Percentiles rank a stretch among this genome's conserved stretches.
Conservation (phyloP, 352 stramenopile species). For the Halophytophthora batemanensis region DNA sequence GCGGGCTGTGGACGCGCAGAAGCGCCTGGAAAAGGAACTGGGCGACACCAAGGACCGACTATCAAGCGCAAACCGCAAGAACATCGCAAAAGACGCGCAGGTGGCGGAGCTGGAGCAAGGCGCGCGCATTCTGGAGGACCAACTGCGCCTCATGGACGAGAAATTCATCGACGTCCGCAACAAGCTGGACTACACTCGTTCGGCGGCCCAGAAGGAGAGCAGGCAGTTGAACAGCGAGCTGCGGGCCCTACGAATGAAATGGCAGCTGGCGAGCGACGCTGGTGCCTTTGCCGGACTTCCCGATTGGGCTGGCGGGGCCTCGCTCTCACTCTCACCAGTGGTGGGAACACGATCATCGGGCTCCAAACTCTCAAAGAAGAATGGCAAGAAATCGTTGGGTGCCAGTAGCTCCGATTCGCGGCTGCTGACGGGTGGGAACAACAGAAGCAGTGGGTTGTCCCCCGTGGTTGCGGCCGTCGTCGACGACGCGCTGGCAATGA, state of each 20-base stretch:
- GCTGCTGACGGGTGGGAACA: slow-evolving; percentile 26
- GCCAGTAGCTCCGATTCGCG: slow-evolving; percentile 51
- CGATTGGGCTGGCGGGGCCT: slow-evolving; percentile 30
- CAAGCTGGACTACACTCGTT: slow-evolving; percentile 94
- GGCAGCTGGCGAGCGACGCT: slow-evolving; percentile 65
- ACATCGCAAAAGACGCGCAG: slow-evolving; percentile 76
- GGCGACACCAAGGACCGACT: slow-evolving; percentile 60
- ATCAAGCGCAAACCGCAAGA: slow-evolving; percentile 72
- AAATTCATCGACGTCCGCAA: slow-evolving; percentile 96
- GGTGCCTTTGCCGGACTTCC: slow-evolving; percentile 39
- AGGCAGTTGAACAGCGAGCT: slow-evolving; percentile 68
- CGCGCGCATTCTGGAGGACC: slow-evolving; percentile 93
- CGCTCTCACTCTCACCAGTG: no score
- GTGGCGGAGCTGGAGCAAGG: slow-evolving; percentile 92
- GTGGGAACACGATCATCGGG: slow-evolving; percentile 12
- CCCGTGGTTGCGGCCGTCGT: slow-evolving; percentile 20
- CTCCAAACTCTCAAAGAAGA: slow-evolving; percentile 30
- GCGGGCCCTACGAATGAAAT: slow-evolving; percentile 66
- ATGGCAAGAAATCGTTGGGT: slow-evolving; percentile 32
- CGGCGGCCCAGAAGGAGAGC: slow-evolving; percentile 81
- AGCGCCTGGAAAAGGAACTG: slow-evolving; percentile 80
- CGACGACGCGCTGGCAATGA: slow-evolving; percentile 26
- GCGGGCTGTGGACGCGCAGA: slow-evolving; percentile 71
- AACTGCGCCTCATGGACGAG: slow-evolving; percentile 96
- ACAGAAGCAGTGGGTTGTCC: slow-evolving; percentile 21